Evolutionary conservation across 108 stramenopile species (phyloP), one percentile per base, ranked within the genome.

Genomic region (Cyclotella baltica): DNA sequence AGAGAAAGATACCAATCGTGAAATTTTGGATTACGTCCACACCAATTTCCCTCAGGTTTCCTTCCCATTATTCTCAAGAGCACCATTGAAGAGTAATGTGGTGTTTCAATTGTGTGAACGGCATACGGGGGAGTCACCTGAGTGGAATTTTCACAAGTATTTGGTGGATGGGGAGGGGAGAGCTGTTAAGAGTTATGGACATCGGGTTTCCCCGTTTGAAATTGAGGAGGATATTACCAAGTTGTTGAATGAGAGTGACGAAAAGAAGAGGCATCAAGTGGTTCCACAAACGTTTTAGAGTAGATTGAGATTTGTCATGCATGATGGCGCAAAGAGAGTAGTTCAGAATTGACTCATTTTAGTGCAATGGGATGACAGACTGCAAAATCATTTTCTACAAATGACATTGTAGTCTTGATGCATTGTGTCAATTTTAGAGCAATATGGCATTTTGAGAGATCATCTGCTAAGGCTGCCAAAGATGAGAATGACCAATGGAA

Each of bases 121-220:
- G 36, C 90, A 90, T 23, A 84, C 88, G 11, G 62, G 77, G 0
- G 67, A 72, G 6, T 40, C 57, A 2, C 87, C 90, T 25, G 55
- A 78, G 38, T 82, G 88, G 66, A 94, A 94, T 61, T 94, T 94
- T 81, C 91, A 87, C 80, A 94, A 94, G 59, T 94, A 88, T 78
- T 78, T 94, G 64, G 83, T 94, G 27, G 77, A 89, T 73, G 73
- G 86, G 19, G 68, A 89, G 62, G 93, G 93, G 15, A 69, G 75
- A 11, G 89, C 88, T 22, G 86, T 94, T 22, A 75, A 88, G 36
- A 56, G 88, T 46, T 94, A 85, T 59, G 64, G 70, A 48, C 83
- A 92, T 77, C 70, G 80, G 58, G 67, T 87, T 33, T 71, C 79
- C 62, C 90, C 90, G 34, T 53, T 89, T 27, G 66, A 78, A 18